Evolutionary conservation across 371 early-diverging fungal species (phyloP).

Genomic region (Caulochytrium protostelioides): DNA sequence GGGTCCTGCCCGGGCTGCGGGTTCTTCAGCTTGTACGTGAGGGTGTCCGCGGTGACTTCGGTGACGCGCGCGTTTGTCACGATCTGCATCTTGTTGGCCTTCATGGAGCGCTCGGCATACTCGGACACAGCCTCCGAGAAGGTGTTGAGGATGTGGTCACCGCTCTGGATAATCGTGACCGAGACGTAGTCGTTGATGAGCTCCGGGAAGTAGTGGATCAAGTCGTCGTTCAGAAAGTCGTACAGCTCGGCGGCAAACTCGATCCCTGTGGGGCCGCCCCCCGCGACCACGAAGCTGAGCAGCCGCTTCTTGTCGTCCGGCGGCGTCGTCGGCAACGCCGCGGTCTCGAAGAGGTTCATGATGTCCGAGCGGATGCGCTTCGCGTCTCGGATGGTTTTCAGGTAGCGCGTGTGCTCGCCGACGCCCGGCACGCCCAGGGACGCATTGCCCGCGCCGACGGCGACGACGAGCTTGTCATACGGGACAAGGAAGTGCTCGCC

Average conservation of each 20-base stretch:
- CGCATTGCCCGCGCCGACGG: slow-evolving; percentile 51
- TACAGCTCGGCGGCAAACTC: slow-evolving; percentile 14
- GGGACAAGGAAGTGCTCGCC: slow-evolving; percentile 19
- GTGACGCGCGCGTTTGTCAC: slow-evolving; percentile 12
- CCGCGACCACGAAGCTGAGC: slow-evolving; percentile 18
- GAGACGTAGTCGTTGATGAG: slow-evolving; percentile 14
- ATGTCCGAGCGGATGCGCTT: slow-evolving; percentile 9
- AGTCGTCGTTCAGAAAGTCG: slow-evolving; percentile 9
- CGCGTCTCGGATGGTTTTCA: slow-evolving; percentile 32
- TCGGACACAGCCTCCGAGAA: slow-evolving; percentile 12
- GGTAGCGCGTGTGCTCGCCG: slow-evolving; percentile 53
- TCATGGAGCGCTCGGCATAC: slow-evolving; percentile 13
- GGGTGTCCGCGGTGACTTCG: slow-evolving; percentile 8
- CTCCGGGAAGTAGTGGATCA: slow-evolving; percentile 21
- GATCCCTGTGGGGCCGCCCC: slow-evolving; percentile 22
- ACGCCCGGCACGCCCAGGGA: slow-evolving; percentile 70
- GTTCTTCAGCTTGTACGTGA: slow-evolving; percentile 10
- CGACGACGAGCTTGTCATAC: slow-evolving; percentile 61
- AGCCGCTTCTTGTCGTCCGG: slow-evolving; percentile 7
- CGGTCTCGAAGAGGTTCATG: slow-evolving; percentile 13
- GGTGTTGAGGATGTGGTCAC: slow-evolving; percentile 26
- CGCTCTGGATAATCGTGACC: slow-evolving; percentile 38
- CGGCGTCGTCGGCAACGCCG: slow-evolving; percentile 10
- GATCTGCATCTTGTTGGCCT: slow-evolving; percentile 10
- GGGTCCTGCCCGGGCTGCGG: slow-evolving; percentile 2